These are phyloP conservation scores for Claviceps fusiformis DNA, from an alignment of 2,329 filamentous ascomycete genomes.

Conservation along the genomic window DNA sequence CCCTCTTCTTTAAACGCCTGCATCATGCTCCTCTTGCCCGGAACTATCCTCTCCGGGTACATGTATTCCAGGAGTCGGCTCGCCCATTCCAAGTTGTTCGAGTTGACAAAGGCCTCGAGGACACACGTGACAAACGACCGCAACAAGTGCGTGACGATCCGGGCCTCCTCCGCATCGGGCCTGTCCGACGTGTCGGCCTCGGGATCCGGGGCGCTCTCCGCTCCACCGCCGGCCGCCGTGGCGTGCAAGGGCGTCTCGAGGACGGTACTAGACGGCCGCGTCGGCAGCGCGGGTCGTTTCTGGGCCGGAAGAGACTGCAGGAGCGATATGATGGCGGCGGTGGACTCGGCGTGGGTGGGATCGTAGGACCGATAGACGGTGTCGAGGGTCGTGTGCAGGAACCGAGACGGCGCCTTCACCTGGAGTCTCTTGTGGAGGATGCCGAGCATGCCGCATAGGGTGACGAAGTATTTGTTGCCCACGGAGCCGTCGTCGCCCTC, in stretches of 20 bases:
- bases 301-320: conserved; percentile 55
- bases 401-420: conserved; percentile 65
- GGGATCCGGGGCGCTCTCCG: conserved; percentile 46
- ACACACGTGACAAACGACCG: conserved; percentile 69
- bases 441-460: conserved; percentile 56
- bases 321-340: conserved; percentile 56
- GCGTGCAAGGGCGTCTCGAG: conserved; percentile 41
- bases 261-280: conserved; percentile 42
- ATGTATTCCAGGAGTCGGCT: conserved; percentile 55
- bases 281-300: conserved; percentile 49
- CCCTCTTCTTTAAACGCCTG: conserved; percentile 52
- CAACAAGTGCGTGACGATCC: conserved; percentile 49
- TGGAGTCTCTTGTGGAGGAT: conserved; percentile 62
- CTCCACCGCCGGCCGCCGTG: conserved; percentile 35
- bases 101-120: conserved; percentile 58
- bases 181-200: conserved; percentile 30
- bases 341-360: conserved; percentile 50
- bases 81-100: conserved; percentile 46
- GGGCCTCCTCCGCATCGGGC: conserved; percentile 39
- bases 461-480: conserved; percentile 44
- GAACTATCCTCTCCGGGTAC: conserved; percentile 49
- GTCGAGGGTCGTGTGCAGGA: conserved; percentile 63
- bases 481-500: conserved; percentile 25
- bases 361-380: conserved; percentile 55
- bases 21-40: conserved; percentile 45